A percentile compares a stretch with the other conserved stretches of the same genome.
These are phyloP conservation scores for Lepidium didymum DNA, from an alignment of 345 rosid genomes.

Conservation along the genomic window DNA sequence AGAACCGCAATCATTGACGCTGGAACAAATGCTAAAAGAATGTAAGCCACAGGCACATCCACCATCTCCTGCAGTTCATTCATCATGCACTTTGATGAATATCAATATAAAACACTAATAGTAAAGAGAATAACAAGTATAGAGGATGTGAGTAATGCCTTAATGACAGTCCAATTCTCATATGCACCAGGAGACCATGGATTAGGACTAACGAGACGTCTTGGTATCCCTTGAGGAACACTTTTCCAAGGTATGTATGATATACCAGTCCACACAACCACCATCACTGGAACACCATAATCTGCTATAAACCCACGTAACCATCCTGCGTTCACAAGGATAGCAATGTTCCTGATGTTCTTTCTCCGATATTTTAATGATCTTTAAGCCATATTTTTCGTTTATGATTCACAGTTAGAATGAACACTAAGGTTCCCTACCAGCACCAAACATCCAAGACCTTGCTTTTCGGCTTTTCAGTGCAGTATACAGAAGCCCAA, in stretches of 20 bases:
- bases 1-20: constrained; percentile 95
- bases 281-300: constrained; percentile 94
- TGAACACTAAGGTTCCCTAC: constrained; percentile 32
- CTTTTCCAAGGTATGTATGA: constrained; percentile 62
- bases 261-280: constrained; percentile 75
- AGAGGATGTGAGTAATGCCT: constrained; percentile 35
- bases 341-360: not conserved
- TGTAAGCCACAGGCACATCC: constrained; percentile 71
- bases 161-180: constrained; percentile 80
- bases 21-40: constrained; percentile 80
- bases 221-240: constrained; percentile 81
- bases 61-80: constrained; percentile 60
- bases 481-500: constrained; percentile 71
- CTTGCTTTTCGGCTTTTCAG: constrained; percentile 80
- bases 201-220: constrained; percentile 94
- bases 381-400: not conserved
- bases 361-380: not conserved
- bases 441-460: constrained; percentile 85
- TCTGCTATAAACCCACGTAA: constrained; percentile 82
- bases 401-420: not conserved
- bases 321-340: constrained; percentile 41
- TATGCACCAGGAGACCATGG: constrained; percentile 95
- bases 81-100: not conserved
- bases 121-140: not conserved
- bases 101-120: not conserved